Evolutionary conservation across 176 grass and related monocot species (phyloP), one percentile per base, ranked within the genome.

Genomic region (Cymbopogon citratus): DNA sequence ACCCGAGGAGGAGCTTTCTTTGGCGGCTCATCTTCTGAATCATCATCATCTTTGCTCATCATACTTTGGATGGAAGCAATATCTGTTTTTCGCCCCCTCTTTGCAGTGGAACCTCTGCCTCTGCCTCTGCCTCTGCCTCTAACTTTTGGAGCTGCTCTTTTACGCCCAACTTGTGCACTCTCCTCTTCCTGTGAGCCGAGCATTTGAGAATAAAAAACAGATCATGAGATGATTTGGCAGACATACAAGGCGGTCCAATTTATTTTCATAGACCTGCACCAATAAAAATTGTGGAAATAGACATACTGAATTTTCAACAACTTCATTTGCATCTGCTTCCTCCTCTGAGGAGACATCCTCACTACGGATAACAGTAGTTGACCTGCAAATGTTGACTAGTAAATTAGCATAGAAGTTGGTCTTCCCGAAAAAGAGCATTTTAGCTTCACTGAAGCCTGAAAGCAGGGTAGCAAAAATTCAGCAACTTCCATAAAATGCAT

Each of bases 81-180:
- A 83, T 95, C 95, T 59, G 88, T 35, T 85, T 95, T 93, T 61
- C 87, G 88, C 12, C 95, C 92, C 83, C 90, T 95, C 86, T 98
- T 98, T 5, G 92, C 79, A 45, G 80, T 84, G 48, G 87, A 77
- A 31, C 92, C 92, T 81, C 86, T 65, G 15, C 78, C 81, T 51
- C 90, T 90, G 3, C 90, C 90, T 80, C 90, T 90, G 3, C 90
- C 90, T 80, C 90, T 92, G 1, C 76, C 92, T 77, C 86, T n/a
- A n/a, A n/a, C n/a, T n/a, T n/a, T 86, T 64, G 95, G 88, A 81
- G 87, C 87, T 74, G 78, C 80, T 77, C 92, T 94, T 74, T 98
- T 98, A 57, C 77, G 84, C 16, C 95, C 88, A 80, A 41, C 92
- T 49, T 66, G 86, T 28, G 78, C 71, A 81, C 40, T 94, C 64